Evolutionary conservation across 2,329 filamentous ascomycete genomes (phyloP).

Genomic region (Colletotrichum lupini): DNA sequence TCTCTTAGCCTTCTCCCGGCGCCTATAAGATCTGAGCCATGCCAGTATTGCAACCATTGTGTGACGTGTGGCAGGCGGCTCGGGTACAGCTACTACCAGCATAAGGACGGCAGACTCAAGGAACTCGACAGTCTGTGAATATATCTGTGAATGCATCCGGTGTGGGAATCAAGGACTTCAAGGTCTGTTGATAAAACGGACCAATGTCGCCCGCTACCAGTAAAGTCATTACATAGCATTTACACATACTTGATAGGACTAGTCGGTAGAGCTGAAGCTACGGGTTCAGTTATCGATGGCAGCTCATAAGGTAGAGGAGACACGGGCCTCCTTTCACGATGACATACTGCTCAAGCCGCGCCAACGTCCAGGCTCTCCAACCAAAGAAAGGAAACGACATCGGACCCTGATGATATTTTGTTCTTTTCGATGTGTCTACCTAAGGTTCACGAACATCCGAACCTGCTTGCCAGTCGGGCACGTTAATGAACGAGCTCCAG

Average conservation of each 20-base stretch:
- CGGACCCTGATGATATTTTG: conserved; percentile 17
- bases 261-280: background rate
- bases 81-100: too few species aligned
- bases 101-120: background rate
- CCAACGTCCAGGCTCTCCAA: background rate
- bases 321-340: background rate
- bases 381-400: background rate
- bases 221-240: background rate
- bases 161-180: too few species aligned
- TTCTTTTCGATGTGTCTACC: background rate
- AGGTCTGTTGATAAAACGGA: background rate
- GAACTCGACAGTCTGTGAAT: too few species aligned
- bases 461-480: background rate
- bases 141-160: too few species aligned
- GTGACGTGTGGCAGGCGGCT: background rate
- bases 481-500: background rate
- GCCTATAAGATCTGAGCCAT: conserved; percentile 1
- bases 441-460: background rate
- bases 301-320: background rate
- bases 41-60: background rate
- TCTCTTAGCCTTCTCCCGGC: background rate
- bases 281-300: background rate
- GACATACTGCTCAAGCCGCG: background rate
- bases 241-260: background rate
- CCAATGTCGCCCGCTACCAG: background rate